Evolutionary conservation across 768 basidiomycete species (phyloP).

Genomic region (Flagelloscypha sp.): DNA sequence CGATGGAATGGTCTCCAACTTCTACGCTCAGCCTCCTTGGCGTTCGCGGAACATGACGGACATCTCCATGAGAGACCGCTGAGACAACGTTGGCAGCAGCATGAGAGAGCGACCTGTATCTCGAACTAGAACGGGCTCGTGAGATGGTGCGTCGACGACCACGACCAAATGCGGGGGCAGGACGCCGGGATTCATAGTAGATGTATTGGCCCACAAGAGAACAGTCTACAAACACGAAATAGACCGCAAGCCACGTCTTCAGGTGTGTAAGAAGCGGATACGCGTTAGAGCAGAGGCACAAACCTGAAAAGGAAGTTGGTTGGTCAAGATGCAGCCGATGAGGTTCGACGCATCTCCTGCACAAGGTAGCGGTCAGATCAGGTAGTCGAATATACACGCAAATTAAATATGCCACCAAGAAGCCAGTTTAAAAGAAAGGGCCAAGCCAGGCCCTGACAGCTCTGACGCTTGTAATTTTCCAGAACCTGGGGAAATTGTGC

Average conservation of each 20-base stretch:
- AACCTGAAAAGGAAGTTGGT: constrained; percentile 95
- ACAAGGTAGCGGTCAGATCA: constrained; percentile 1
- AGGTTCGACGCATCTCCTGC: constrained; percentile 90
- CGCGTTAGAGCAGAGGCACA: constrained; percentile 16
- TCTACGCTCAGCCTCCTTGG: too few species aligned
- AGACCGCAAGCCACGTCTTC: constrained; percentile 84
- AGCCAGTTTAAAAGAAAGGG: constrained; percentile 94
- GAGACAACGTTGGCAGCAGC: constrained; percentile 68
- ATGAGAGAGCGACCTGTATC: constrained; percentile 60
- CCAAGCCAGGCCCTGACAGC: constrained; percentile 84
- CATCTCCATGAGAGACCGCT: constrained; percentile 57
- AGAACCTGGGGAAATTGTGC: too few species aligned
- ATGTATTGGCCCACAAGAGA: constrained; percentile 71
- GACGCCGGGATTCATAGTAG: constrained; percentile 52
- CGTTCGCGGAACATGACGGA: too few species aligned
- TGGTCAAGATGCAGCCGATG: constrained; percentile 82
- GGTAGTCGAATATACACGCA: constrained; percentile 4
- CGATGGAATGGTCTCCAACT: constrained; percentile 19
- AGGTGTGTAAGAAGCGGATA: constrained; percentile 6
- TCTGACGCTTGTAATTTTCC: constrained; percentile 66
- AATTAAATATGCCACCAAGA: constrained; percentile 47
- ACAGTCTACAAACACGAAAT: constrained; percentile 82
- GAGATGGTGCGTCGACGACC: constrained; percentile 37
- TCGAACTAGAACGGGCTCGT: constrained; percentile 37
- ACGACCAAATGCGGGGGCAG: constrained; percentile 25